These are phyloP conservation scores for Pistacia integerrima DNA, from an alignment of 345 rosid species.

Conservation along the genomic window DNA sequence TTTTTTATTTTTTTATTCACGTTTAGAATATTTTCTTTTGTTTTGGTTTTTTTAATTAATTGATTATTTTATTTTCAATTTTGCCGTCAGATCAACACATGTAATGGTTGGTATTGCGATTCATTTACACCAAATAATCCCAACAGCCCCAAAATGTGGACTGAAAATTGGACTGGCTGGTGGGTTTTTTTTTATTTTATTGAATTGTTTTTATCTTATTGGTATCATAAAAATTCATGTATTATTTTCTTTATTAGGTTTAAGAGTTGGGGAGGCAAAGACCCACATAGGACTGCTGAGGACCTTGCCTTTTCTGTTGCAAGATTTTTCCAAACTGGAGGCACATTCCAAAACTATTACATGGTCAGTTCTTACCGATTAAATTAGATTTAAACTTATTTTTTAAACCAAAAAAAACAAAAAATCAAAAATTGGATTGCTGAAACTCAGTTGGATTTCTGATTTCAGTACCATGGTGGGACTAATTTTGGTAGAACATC, in stretches of 20 bases:
- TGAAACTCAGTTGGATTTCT: not conserved
- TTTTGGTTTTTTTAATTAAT: not conserved
- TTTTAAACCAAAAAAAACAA: too few species aligned
- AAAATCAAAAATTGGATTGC: not conserved
- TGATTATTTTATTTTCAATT: not conserved
- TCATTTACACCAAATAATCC: slow-evolving; percentile 35
- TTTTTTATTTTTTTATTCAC: not conserved
- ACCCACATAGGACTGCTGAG: slow-evolving; percentile 60
- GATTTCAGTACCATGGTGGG: slow-evolving; percentile 67
- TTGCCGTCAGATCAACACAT: slow-evolving; percentile 43
- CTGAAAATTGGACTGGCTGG: slow-evolving; percentile 82
- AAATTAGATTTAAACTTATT: not conserved
- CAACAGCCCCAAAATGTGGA: slow-evolving; percentile 60
- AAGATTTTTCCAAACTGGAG: slow-evolving; percentile 54
- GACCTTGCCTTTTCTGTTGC: slow-evolving; percentile 65
- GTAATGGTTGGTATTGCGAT: slow-evolving; percentile 65
- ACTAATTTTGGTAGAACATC: slow-evolving; percentile 63
- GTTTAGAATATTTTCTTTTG: not conserved
- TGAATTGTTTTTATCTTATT: not conserved
- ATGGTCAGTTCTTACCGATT: slow-evolving; percentile 41
- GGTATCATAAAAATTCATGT: too few species aligned
- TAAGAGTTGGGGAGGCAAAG: slow-evolving; percentile 56
- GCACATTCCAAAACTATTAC: slow-evolving; percentile 65
- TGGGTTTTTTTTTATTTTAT: slow-evolving; percentile 13
- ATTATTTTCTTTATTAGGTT: slow-evolving; percentile 32